Conservation (phyloP, 352 stramenopile genomes). For the Globisporangium nodosum region DNA sequence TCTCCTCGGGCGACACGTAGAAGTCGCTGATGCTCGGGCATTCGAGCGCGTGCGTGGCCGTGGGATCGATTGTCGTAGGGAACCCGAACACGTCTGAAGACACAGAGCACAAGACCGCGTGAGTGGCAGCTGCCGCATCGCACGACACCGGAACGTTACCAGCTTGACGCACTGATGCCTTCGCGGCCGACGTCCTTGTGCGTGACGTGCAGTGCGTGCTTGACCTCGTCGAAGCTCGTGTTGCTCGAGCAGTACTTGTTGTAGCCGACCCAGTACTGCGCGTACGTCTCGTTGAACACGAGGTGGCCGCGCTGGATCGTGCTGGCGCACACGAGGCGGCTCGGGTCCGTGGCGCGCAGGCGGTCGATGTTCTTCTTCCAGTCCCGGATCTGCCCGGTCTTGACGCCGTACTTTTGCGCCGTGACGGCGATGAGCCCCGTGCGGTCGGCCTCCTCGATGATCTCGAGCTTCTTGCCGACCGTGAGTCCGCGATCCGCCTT, state of each 20-base stretch:
- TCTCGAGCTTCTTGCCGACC: slow-evolving; percentile 87
- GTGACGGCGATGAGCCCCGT: slow-evolving; percentile 72
- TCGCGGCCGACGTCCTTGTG: slow-evolving; percentile 71
- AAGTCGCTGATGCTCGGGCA: slow-evolving; percentile 57
- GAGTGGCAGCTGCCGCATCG: not conserved
- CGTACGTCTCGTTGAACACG: slow-evolving; percentile 86
- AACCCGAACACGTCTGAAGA: slow-evolving; percentile 52
- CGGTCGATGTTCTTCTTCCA: slow-evolving; percentile 86
- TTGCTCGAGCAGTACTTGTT: slow-evolving; percentile 82
- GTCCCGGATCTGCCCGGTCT: slow-evolving; percentile 83
- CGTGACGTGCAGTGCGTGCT: slow-evolving; percentile 53
- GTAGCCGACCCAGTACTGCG: slow-evolving; percentile 87
- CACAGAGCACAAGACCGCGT: not conserved
- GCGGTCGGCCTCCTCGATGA: slow-evolving; percentile 81
- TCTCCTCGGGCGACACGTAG: slow-evolving; percentile 62
- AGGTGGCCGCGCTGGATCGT: slow-evolving; percentile 79
- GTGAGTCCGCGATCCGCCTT: slow-evolving; percentile 77
- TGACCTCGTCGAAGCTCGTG: slow-evolving; percentile 69
- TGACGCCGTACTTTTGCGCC: slow-evolving; percentile 83
- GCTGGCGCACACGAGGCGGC: slow-evolving; percentile 72
- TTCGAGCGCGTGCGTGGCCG: slow-evolving; percentile 52
- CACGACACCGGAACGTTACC: too few species aligned
- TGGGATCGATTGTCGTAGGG: slow-evolving; percentile 54
- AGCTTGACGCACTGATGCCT: slow-evolving; percentile 58
- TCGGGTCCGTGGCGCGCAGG: slow-evolving; percentile 69